A percentile compares a stretch with the other conserved stretches of the same genome.
Evolutionary conservation across 2,329 filamentous ascomycete genomes (phyloP).

Genomic region (Thelonectria olida): DNA sequence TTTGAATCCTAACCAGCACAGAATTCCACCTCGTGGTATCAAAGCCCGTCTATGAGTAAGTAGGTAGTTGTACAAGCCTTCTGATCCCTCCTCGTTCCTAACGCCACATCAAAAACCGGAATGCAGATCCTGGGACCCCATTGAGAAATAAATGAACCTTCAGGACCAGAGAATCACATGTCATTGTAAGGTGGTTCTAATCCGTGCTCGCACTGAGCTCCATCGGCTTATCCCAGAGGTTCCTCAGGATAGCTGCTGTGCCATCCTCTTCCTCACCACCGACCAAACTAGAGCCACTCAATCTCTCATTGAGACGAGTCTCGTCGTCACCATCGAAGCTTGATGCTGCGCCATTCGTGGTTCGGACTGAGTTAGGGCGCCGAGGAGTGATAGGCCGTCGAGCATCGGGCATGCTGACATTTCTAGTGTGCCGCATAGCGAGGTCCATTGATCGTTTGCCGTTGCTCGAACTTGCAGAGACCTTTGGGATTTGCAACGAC

Average conservation of each 20-base stretch:
- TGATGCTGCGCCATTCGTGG: slow-evolving; percentile 50
- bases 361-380: slow-evolving; percentile 48
- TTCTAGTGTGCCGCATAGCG: slow-evolving; percentile 48
- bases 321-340: slow-evolving; percentile 59
- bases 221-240: slow-evolving; percentile 69
- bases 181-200: slow-evolving; percentile 1
- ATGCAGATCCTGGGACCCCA: background rate
- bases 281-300: slow-evolving; percentile 61
- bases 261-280: slow-evolving; percentile 61
- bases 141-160: background rate
- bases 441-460: slow-evolving; percentile 47
- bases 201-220: slow-evolving; percentile 63
- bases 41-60: slow-evolving; percentile 14
- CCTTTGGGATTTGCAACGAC: slow-evolving; percentile 57
- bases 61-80: slow-evolving; percentile 10
- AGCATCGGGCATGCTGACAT: slow-evolving; percentile 49
- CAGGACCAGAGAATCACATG: background rate
- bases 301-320: slow-evolving; percentile 48
- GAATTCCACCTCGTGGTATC: background rate
- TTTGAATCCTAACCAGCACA: background rate
- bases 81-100: background rate
- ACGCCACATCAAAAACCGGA: slow-evolving; percentile 8
- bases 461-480: slow-evolving; percentile 48
- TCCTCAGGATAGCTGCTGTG: slow-evolving; percentile 61
- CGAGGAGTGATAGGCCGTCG: slow-evolving; percentile 43